Evolutionary conservation across 164 flowering plant species (phyloP).

Genomic region (Echeveria elegans): DNA sequence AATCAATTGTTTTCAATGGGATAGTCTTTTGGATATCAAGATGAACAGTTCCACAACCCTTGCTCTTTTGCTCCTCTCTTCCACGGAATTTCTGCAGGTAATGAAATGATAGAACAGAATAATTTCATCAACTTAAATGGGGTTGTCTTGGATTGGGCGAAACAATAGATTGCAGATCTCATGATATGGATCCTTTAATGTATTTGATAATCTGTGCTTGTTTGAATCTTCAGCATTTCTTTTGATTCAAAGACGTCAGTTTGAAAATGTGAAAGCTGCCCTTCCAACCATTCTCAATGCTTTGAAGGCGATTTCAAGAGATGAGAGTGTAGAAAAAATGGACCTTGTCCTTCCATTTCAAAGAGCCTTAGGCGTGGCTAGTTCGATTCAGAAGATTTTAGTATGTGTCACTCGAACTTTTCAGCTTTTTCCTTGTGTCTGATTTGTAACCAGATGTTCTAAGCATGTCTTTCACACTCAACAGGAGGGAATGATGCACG

Average conservation of each 20-base stretch:
- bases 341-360: constrained; percentile 31
- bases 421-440: too few species aligned
- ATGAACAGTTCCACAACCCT: not conserved
- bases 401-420: constrained; percentile 5
- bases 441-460: constrained; percentile 8
- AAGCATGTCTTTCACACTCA: constrained; percentile 7
- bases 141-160: not conserved
- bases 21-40: not conserved
- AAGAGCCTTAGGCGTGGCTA: constrained; percentile 43
- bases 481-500: constrained; percentile 46
- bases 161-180: not conserved
- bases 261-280: constrained; percentile 49
- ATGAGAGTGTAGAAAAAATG: constrained; percentile 28
- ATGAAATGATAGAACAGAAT: too few species aligned
- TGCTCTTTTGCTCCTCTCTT: not conserved
- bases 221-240: constrained; percentile 43
- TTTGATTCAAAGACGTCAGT: constrained; percentile 56
- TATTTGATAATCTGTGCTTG: not conserved
- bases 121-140: too few species aligned
- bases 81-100: not conserved
- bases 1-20: not conserved
- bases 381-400: constrained; percentile 43
- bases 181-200: not conserved
- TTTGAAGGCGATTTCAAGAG: constrained; percentile 25
- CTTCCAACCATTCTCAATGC: constrained; percentile 25